A percentile compares a stretch with the other conserved stretches of the same genome.
These are phyloP conservation scores for Pseudozyma pruni DNA, from an alignment of 1,284 basidiomycete genomes.

Conservation along the genomic window DNA sequence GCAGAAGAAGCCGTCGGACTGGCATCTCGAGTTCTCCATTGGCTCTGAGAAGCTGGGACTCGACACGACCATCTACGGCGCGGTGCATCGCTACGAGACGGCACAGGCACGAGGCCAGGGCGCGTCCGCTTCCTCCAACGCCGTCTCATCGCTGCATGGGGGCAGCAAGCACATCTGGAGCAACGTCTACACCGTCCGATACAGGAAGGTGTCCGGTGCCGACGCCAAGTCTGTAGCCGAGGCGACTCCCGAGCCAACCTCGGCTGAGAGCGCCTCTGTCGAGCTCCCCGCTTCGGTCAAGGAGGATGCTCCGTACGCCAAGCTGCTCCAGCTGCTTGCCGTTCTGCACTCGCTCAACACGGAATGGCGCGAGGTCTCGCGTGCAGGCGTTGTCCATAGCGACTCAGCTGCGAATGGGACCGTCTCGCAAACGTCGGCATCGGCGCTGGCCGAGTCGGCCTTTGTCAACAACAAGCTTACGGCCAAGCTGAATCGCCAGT, in stretches of 20 bases:
- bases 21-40: conserved; percentile 95
- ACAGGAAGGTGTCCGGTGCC: conserved; percentile 89
- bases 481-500: conserved; percentile 94
- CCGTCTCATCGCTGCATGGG: conserved; percentile 12
- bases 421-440: conserved; percentile 8
- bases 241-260: conserved; percentile 54
- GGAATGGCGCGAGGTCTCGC: conserved; percentile 71
- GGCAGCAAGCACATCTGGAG: conserved; percentile 79
- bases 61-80: conserved; percentile 93
- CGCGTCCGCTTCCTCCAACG: conserved; percentile 7
- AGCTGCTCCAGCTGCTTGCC: conserved; percentile 88
- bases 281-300: conserved; percentile 78
- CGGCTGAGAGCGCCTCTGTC: conserved; percentile 19
- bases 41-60: conserved; percentile 83
- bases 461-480: conserved; percentile 99
- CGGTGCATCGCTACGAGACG: conserved; percentile 87
- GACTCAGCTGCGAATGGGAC: conserved; percentile 27
- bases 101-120: conserved; percentile 17
- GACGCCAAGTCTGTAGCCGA: conserved; percentile 69
- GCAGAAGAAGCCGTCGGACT: conserved; percentile 89
- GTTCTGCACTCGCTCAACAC: conserved; percentile 84
- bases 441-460: conserved; percentile 76
- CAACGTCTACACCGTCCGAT: conserved; percentile 88
- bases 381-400: conserved; percentile 3
- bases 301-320: conserved; percentile 84